These are phyloP conservation scores for Melanomma pulvis-pyrius DNA, from an alignment of 495 filamentous ascomycete species.

Conservation along the genomic window DNA sequence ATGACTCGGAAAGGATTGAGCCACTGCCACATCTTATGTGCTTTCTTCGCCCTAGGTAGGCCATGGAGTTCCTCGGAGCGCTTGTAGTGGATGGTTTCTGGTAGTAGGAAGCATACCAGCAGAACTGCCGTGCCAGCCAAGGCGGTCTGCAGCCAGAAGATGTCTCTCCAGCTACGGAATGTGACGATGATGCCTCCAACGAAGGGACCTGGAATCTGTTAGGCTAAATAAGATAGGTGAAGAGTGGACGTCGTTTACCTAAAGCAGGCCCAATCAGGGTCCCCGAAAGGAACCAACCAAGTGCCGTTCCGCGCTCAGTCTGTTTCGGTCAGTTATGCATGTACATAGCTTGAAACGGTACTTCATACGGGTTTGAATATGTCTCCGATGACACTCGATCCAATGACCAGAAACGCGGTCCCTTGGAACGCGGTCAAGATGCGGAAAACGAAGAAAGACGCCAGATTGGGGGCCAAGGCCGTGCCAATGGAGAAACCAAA, in stretches of 20 bases:
- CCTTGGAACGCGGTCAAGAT: slow-evolving; percentile 72
- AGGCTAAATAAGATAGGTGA: not conserved
- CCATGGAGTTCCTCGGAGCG: slow-evolving; percentile 58
- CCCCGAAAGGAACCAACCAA: slow-evolving; percentile 68
- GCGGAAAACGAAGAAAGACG: slow-evolving; percentile 69
- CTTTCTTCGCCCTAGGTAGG: slow-evolving; percentile 52
- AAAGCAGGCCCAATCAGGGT: slow-evolving; percentile 72
- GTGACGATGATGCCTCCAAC: slow-evolving; percentile 65
- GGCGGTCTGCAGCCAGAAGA: slow-evolving; percentile 74
- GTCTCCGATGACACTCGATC: slow-evolving; percentile 61
- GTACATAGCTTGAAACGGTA: not conserved
- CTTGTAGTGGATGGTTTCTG: slow-evolving; percentile 68
- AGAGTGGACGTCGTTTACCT: slow-evolving; percentile 41
- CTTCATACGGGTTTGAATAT: slow-evolving; percentile 45
- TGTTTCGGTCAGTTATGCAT: slow-evolving; percentile 29
- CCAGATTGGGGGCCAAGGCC: slow-evolving; percentile 66
- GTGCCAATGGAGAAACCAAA: slow-evolving; percentile 66
- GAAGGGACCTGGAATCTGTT: slow-evolving; percentile 51
- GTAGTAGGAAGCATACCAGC: slow-evolving; percentile 65
- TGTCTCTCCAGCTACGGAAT: slow-evolving; percentile 66
- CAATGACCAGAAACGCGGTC: slow-evolving; percentile 68
- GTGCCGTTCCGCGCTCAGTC: slow-evolving; percentile 67
- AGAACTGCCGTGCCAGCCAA: slow-evolving; percentile 61
- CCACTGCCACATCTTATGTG: slow-evolving; percentile 58
- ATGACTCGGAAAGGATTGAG: slow-evolving; percentile 66